These are phyloP conservation scores for Fusarium marasasianum DNA, from an alignment of 2,329 filamentous ascomycete species.

Conservation along the genomic window DNA sequence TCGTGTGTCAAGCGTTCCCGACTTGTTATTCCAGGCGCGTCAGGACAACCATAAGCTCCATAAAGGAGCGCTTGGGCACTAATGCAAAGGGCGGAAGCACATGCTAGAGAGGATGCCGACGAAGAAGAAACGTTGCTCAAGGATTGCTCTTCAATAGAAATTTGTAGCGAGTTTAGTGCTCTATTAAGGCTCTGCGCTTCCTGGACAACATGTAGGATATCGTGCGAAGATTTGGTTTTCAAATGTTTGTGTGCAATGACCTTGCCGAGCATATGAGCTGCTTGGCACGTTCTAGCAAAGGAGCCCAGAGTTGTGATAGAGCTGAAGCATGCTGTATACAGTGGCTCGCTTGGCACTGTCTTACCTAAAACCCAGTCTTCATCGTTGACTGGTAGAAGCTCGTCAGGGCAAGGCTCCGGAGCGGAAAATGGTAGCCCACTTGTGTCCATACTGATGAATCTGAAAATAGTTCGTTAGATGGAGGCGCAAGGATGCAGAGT, in stretches of 20 bases:
- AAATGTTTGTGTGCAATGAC: neutral
- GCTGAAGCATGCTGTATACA: conserved; percentile 3
- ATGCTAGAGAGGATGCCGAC: neutral
- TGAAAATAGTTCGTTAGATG: neutral
- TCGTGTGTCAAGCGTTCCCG: conserved; percentile 4
- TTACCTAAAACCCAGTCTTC: neutral
- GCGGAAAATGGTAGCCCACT: neutral
- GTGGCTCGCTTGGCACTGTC: conserved; percentile 1
- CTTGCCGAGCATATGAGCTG: conserved; percentile 5
- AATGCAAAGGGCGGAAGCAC: neutral
- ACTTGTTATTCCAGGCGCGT: neutral
- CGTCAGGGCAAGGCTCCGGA: conserved; percentile 1
- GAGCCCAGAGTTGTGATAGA: neutral
- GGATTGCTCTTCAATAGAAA: neutral
- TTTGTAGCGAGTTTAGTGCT: neutral
- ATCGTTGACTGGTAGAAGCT: conserved; percentile 1
- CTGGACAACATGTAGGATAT: neutral
- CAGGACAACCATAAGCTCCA: conserved; percentile 1
- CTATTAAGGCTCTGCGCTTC: neutral
- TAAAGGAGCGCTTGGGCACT: conserved; percentile 5
- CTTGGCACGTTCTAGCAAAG: conserved; percentile 6
- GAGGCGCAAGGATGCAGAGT: neutral
- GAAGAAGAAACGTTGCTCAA: neutral
- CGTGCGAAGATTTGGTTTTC: neutral
- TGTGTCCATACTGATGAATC: neutral